Evolutionary conservation across 805 yeast species (phyloP), one percentile per base, ranked within the genome.

Genomic region (Saccharomycopsis fermentans): DNA sequence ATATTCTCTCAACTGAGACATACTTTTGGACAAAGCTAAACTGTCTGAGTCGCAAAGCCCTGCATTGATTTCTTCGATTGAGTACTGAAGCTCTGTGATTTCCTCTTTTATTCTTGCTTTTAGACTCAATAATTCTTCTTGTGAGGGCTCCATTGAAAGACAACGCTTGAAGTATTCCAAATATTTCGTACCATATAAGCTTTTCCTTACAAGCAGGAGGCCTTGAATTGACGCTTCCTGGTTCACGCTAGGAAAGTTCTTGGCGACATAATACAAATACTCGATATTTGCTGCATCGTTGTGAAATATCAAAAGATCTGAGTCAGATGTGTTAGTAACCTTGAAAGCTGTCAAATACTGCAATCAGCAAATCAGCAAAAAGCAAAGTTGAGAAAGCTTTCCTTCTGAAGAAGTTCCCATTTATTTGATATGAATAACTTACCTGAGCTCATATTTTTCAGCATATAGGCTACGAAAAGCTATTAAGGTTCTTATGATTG

Each of bases 161-260:
- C 50, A 43, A 8, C n/a, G 2, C 50, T 43, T 16, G 26, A 43
- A 43, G n/a, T 43, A 29, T 27, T 55, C 43, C 11, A 53, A 16
- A 17, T 54, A 27, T 32, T 58, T 54, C 3, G 40, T 16, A 3
- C 60, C 60, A 27, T 58, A 58, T 4, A 21, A 35, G 14, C 39
- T 19, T n/a, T 35, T 27, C n/a, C 21, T 17, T 6, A 56, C 35
- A n/a, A 52, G 27, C 2, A 40, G 9, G 4, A 58, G 9, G 9
- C 48, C 59, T 26, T 27, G 11, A 5, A 14, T 36, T 19, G 54
- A 57, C 2, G 55, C 59, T 5, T 52, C 56, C 11, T 32, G 5
- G 16, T 32, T 29, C 2, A 32, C 9, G 12, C 34, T n/a, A 2
- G 43, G 36, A 21, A 11, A 27, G 8, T 34, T 54, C 11, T 17